phyloP scores from a whole-genome alignment of 73 alveolate species.

The Breviolum minutum region DNA sequence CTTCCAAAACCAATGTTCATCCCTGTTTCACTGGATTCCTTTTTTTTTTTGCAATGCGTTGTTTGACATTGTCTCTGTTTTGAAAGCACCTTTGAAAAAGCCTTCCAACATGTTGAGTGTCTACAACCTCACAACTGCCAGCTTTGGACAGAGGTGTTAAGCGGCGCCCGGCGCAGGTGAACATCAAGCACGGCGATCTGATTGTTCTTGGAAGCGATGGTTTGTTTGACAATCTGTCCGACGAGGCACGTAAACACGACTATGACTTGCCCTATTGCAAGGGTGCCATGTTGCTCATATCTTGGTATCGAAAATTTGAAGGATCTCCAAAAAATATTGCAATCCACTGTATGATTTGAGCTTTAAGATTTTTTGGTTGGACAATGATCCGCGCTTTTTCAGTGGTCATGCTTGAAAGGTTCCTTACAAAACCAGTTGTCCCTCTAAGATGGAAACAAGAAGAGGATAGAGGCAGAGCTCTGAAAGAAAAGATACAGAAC shows the following conservation, averaged over 20 bases:
- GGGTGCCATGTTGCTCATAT: background rate
- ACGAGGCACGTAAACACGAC: background rate
- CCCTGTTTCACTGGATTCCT: no score
- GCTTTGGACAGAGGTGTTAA: background rate
- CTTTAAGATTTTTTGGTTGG: background rate
- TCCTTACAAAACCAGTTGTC: no score
- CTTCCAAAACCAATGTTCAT: no score
- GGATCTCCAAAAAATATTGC: background rate
- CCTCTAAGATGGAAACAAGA: no score
- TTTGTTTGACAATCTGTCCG: conserved; percentile 65
- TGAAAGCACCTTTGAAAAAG: background rate
- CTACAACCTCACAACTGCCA: background rate
- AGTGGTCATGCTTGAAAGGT: no score
- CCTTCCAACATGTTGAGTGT: background rate
- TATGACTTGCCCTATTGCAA: background rate
- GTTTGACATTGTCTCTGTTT: background rate
- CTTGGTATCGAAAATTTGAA: background rate
- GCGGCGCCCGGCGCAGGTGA: conserved; percentile 6
- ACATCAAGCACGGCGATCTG: conserved; percentile 79
- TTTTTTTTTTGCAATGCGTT: no score
- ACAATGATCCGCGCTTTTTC: no score
- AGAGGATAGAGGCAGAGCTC: no score
- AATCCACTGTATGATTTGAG: background rate
- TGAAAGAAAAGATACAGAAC: no score
- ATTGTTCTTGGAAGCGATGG: conserved; percentile 82